Conservation (phyloP, 2,329 filamentous ascomycete genomes). For the Tolypocladium ophioglossoides region DNA sequence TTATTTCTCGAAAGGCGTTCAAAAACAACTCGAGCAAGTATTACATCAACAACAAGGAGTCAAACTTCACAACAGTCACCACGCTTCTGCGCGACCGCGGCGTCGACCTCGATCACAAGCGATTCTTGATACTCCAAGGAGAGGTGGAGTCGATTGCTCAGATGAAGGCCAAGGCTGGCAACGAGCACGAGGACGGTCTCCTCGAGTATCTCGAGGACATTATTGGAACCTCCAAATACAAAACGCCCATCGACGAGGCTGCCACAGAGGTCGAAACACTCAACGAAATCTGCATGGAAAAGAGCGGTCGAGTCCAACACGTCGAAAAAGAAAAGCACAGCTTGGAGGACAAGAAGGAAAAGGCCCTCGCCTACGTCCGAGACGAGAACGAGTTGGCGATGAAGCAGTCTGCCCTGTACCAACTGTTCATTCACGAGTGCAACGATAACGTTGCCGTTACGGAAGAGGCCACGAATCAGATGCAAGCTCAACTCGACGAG, state of each 20-base stretch:
- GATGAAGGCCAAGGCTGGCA: slow-evolving; percentile 94
- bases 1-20: slow-evolving; percentile 89
- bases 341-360: slow-evolving; percentile 94
- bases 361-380: slow-evolving; percentile 75
- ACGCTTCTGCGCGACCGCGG: slow-evolving; percentile 77
- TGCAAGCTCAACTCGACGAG: slow-evolving; percentile 74
- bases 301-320: slow-evolving; percentile 89
- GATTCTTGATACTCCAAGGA: slow-evolving; percentile 92
- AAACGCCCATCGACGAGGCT: slow-evolving; percentile 89
- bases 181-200: slow-evolving; percentile 91
- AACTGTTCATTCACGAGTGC: slow-evolving; percentile 82
- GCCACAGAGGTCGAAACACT: slow-evolving; percentile 81
- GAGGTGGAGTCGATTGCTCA: slow-evolving; percentile 98
- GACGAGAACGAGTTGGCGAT: slow-evolving; percentile 88
- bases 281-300: slow-evolving; percentile 92
- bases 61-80: slow-evolving; percentile 87
- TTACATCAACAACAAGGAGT: slow-evolving; percentile 84
- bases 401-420: slow-evolving; percentile 88
- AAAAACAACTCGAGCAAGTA: slow-evolving; percentile 98
- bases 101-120: slow-evolving; percentile 94
- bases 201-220: slow-evolving; percentile 97
- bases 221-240: slow-evolving; percentile 97
- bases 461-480: slow-evolving; percentile 80
- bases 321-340: slow-evolving; percentile 94
- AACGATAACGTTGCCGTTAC: slow-evolving; percentile 82